A percentile compares a stretch with the other conserved stretches of the same genome.
These are phyloP conservation scores for Backusella mclennaniae DNA, from an alignment of 192 early-diverging fungal genomes.

Conservation along the genomic window DNA sequence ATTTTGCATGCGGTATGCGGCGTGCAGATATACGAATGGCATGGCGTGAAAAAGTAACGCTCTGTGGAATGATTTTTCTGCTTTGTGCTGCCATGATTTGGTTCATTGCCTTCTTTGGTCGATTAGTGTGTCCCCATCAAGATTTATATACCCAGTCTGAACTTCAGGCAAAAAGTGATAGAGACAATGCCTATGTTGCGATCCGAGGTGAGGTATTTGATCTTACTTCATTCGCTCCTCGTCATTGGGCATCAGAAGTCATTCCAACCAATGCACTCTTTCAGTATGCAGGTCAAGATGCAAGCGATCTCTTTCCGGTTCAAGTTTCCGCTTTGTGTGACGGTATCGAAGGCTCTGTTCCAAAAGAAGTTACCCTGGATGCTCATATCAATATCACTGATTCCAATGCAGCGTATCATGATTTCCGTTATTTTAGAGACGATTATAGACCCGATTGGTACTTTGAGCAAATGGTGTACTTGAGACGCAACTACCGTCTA, in stretches of 20 bases:
- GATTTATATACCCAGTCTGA: constrained; percentile 70
- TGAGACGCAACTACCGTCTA: constrained; percentile 62
- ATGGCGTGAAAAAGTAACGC: constrained; percentile 96
- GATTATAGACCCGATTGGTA: constrained; percentile 69
- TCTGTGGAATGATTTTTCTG: constrained; percentile 82
- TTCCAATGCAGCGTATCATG: constrained; percentile 59
- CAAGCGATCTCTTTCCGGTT: constrained; percentile 65
- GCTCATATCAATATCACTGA: constrained; percentile 50
- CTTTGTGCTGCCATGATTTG: constrained; percentile 80
- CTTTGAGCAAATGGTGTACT: constrained; percentile 61
- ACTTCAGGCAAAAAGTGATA: constrained; percentile 46
- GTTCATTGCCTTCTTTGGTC: constrained; percentile 77
- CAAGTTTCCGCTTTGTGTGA: constrained; percentile 46
- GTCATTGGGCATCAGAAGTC: constrained; percentile 52
- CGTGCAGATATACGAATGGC: constrained; percentile 81
- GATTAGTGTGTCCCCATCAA: constrained; percentile 70
- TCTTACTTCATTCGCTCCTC: constrained; percentile 63
- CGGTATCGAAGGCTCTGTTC: constrained; percentile 50
- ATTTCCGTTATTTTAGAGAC: constrained; percentile 67
- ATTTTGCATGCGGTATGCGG: constrained; percentile 69
- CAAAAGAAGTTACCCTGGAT: constrained; percentile 45
- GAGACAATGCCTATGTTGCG: constrained; percentile 58
- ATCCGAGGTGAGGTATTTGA: constrained; percentile 86
- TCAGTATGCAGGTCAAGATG: constrained; percentile 57
- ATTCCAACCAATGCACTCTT: constrained; percentile 60